Percentiles rank a stretch among this genome's conserved stretches.
Conservation (phyloP, 148 eudicot genomes). For the Silene conica region DNA sequence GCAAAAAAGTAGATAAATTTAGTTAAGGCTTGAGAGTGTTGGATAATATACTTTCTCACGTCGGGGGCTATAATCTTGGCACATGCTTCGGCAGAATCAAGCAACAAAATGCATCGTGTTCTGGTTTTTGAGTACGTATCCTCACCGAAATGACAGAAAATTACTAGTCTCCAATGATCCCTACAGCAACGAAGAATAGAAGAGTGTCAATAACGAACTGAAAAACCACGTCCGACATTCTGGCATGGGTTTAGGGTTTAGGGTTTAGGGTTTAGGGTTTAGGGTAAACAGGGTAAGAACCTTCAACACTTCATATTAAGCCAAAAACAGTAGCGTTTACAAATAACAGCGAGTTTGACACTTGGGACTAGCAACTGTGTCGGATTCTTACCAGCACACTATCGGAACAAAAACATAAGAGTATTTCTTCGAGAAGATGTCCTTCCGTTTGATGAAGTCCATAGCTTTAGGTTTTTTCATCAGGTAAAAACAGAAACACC, state of each 20-base stretch:
- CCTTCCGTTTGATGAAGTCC: slow-evolving; percentile 41
- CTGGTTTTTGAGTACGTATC: slow-evolving; percentile 27
- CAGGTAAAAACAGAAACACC: slow-evolving; percentile 50
- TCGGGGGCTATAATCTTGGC: slow-evolving; percentile 37
- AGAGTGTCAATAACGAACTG: neutral
- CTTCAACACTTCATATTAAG: neutral
- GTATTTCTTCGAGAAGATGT: slow-evolving; percentile 58
- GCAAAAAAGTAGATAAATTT: neutral
- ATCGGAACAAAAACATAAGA: slow-evolving; percentile 61
- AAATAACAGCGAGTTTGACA: neutral
- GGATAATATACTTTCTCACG: slow-evolving; percentile 48
- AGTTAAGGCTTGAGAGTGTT: neutral
- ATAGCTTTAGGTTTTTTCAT: slow-evolving; percentile 34
- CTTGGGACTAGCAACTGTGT: too few relatives aligned
- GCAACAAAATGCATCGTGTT: slow-evolving; percentile 59
- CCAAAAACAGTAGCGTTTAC: neutral
- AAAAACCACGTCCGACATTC: too few relatives aligned
- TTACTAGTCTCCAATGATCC: slow-evolving; percentile 67
- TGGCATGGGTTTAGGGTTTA: too few relatives aligned
- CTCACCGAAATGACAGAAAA: slow-evolving; percentile 69
- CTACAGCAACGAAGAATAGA: slow-evolving; percentile 27
- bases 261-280: too few relatives aligned
- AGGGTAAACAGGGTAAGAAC: too few relatives aligned
- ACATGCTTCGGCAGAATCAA: slow-evolving; percentile 51
- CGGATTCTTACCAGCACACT: slow-evolving; percentile 46